Evolutionary conservation across 768 basidiomycete species (phyloP).

Genomic region (Agrocybe pediades): DNA sequence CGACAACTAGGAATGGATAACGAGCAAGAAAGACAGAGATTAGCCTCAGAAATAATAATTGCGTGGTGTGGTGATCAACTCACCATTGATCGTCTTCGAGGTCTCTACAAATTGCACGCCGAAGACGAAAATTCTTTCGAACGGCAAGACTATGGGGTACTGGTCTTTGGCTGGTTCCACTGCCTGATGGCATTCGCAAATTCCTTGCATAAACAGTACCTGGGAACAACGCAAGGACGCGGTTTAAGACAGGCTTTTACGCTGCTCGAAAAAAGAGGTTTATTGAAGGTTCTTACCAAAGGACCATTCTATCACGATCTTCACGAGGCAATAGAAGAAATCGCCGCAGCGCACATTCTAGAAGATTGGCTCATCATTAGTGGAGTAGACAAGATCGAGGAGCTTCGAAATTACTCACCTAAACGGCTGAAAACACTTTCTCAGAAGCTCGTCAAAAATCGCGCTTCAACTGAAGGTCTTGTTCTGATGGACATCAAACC

Average conservation of each 20-base stretch:
- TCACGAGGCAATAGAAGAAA: conserved; percentile 34
- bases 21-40: conserved; percentile 20
- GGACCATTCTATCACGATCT: conserved; percentile 37
- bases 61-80: conserved; percentile 37
- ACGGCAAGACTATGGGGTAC: conserved; percentile 33
- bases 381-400: conserved; percentile 20
- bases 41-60: conserved; percentile 25
- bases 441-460: conserved; percentile 20
- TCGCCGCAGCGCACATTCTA: conserved; percentile 38
- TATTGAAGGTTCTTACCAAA: conserved; percentile 22
- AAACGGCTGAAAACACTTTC: conserved; percentile 28
- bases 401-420: conserved; percentile 27
- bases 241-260: conserved; percentile 33
- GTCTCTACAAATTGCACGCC: conserved; percentile 32
- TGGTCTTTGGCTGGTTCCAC: conserved; percentile 43
- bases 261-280: conserved; percentile 28
- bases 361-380: conserved; percentile 30
- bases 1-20: conserved; percentile 24
- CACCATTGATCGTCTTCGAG: conserved; percentile 36
- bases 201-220: conserved; percentile 43
- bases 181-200: conserved; percentile 38
- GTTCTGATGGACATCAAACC: conserved; percentile 12
- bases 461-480: conserved; percentile 33
- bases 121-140: conserved; percentile 43
- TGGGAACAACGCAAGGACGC: conserved; percentile 27